Evolutionary conservation across 306 rosid species (phyloP).

Genomic region (Trifolium subterraneum): DNA sequence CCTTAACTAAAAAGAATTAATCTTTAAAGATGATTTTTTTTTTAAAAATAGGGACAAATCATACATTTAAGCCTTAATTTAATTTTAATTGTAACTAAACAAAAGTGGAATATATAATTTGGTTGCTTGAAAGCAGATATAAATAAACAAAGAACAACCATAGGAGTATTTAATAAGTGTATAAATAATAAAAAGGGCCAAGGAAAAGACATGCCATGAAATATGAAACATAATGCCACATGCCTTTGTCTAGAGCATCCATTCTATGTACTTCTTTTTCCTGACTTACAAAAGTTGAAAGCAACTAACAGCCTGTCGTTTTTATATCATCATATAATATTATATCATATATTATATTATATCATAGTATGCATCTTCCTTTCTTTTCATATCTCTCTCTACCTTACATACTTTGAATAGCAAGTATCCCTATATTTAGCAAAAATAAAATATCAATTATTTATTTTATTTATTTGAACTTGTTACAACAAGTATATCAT

Average conservation of each 20-base stretch:
- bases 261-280: conserved; percentile 61
- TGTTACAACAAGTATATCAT: conserved; percentile 25
- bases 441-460: conserved; percentile 37
- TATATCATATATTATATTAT: neutral
- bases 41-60: too few relatives aligned
- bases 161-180: too few relatives aligned
- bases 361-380: conserved; percentile 26
- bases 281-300: conserved; percentile 63
- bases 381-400: conserved; percentile 37
- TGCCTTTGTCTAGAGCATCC: conserved; percentile 78
- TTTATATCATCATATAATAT: neutral
- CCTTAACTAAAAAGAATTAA: too few relatives aligned
- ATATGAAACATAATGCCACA: conserved; percentile 89
- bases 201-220: conserved; percentile 73
- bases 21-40: too few relatives aligned
- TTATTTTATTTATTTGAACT: conserved; percentile 20
- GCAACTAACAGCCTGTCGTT: conserved; percentile 79
- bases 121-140: too few relatives aligned
- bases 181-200: conserved; percentile 16
- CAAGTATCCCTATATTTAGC: conserved; percentile 37
- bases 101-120: too few relatives aligned
- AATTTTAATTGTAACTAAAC: too few relatives aligned
- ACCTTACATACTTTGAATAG: neutral
- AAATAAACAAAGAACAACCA: too few relatives aligned
- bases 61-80: too few relatives aligned